Evolutionary conservation across 1,139 yeast species (phyloP).

Genomic region (Saccharomyces hybrid): DNA sequence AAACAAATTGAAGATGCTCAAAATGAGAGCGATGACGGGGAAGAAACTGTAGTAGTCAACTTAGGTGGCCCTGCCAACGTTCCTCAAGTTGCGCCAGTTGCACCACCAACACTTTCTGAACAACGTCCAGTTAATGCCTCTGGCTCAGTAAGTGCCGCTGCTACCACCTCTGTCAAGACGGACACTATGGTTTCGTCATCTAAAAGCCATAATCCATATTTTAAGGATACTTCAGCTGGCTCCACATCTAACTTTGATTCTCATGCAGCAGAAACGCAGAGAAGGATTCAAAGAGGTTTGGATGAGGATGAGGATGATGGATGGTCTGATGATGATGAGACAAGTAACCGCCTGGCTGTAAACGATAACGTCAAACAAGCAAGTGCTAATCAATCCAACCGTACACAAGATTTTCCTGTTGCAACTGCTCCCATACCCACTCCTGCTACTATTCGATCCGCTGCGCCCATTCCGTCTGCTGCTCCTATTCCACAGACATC

Average conservation of each 20-base stretch:
- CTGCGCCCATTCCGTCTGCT: constrained; percentile 37
- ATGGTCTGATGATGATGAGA: constrained; percentile 50
- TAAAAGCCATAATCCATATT: constrained; percentile 8
- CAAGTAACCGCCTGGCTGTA: constrained; percentile 34
- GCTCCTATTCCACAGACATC: constrained; percentile 28
- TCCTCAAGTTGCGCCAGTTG: constrained; percentile 15
- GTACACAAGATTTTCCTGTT: constrained; percentile 27
- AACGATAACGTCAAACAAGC: constrained; percentile 18
- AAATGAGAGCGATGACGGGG: constrained; percentile 23
- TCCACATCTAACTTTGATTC: constrained; percentile 39
- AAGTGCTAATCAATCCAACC: neutral
- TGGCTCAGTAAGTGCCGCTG: no score
- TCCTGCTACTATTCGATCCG: constrained; percentile 40
- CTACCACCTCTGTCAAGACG: no score
- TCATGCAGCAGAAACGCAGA: constrained; percentile 53
- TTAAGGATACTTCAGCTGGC: constrained; percentile 22
- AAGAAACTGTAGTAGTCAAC: constrained; percentile 4
- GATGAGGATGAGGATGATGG: constrained; percentile 42
- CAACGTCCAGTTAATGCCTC: neutral
- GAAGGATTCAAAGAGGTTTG: constrained; percentile 58
- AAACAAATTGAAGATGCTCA: constrained; percentile 38
- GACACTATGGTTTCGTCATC: neutral
- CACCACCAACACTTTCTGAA: neutral
- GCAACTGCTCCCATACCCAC: no score
- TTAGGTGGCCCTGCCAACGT: constrained; percentile 13